Base-by-base conservation (phyloP, 306 rosid species). In the Glycine soja region DNA sequence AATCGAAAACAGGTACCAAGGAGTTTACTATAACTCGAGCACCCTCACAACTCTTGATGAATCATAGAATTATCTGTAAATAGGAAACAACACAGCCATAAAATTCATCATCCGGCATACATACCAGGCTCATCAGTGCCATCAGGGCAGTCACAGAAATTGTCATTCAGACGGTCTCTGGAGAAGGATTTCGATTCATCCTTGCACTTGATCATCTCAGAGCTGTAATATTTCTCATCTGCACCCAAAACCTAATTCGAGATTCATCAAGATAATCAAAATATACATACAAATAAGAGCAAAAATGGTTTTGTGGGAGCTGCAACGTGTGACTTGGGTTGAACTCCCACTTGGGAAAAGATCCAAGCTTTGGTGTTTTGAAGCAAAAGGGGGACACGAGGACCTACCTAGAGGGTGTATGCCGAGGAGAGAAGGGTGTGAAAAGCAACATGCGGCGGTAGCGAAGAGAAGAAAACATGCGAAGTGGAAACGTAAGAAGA, bases 101-200 rank as follows among this genome's bases (percentile, higher is more conserved):
- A 71, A 75, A 18, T 11, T 19, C 66, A 76, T 63, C 9, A 70
- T 80, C 14, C 10, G 11, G 14, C 65, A 61, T 83, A 90, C 97
- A 59, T 86, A 90, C 97, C 99, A 8, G 97, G 97, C 76, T 95
- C 99, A 82, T 95, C 97, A 10, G 99, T 93, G 38, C 97, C 97
- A 85, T 95, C 97, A 51, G 81, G 68, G 82, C 99, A 95, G 70
- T 93, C 99, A 13, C 97, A 95, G 86, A 85, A 93, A 81, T 95
- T 46, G 70, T 91, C 97, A 52, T 95, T 93, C 71, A 95, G 92
- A 72, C 95, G 97, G 67, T 91, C 89, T 79, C 88, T 85, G 77
- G 83, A 68, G 87, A 95, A 90, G 11, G 90, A 90, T 82, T 88
- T 91, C 47, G 92, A 88, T 43, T 89, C 88, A 71, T 91, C 97